phyloP scores from a whole-genome alignment of 208 protist genomes.

The Wallacemonas sp. region DNA sequence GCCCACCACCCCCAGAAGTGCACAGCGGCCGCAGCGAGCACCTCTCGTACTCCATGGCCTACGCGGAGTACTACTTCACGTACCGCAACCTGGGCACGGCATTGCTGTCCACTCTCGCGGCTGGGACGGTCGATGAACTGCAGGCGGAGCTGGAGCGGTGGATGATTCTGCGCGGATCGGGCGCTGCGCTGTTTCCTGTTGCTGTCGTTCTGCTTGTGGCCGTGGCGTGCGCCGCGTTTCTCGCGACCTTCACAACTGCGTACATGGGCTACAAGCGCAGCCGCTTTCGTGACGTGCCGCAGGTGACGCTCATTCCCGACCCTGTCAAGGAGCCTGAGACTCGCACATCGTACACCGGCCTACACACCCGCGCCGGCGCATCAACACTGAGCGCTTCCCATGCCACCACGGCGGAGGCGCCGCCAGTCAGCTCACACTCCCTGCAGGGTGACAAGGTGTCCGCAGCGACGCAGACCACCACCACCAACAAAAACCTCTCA shows the following conservation, averaged over 20 bases:
- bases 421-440: too few species aligned
- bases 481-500: not conserved
- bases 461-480: not conserved
- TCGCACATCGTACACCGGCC: too few species aligned
- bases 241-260: not conserved
- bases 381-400: too few species aligned
- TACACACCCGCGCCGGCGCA: too few species aligned
- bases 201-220: slow-evolving; percentile 18
- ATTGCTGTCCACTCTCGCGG: slow-evolving; percentile 39
- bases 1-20: not conserved
- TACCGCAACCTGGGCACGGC: slow-evolving; percentile 39
- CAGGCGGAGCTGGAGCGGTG: slow-evolving; percentile 37
- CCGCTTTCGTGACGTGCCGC: too few species aligned
- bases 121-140: slow-evolving; percentile 49
- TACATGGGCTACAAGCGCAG: not conserved
- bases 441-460: not conserved
- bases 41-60: not conserved
- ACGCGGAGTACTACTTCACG: slow-evolving; percentile 20
- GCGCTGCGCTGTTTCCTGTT: slow-evolving; percentile 37
- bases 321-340: too few species aligned
- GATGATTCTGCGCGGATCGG: slow-evolving; percentile 42
- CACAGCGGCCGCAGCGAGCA: not conserved
- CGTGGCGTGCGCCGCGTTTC: slow-evolving; percentile 5
- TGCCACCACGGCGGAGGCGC: too few species aligned
- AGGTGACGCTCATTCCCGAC: too few species aligned